Evolutionary conservation across 1,284 basidiomycete species (phyloP), one percentile per base, ranked within the genome.

Genomic region (Anthracocystis setariae): DNA sequence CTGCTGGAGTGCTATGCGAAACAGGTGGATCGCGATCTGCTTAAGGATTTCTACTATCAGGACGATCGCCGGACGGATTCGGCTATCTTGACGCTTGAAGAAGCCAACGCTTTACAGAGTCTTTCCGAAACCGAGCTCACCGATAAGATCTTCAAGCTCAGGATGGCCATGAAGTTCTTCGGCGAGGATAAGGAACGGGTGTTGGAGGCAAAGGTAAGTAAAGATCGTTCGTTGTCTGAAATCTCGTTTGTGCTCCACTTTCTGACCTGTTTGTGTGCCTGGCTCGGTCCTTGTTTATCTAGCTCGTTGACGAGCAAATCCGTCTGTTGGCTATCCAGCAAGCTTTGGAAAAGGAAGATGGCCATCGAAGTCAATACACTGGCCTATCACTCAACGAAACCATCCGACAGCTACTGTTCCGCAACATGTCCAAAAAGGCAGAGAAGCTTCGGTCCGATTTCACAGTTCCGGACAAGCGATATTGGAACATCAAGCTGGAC

Each of bases 1-100:
- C 47, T 82, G 47, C 71, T 82, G 15, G 78, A 80, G 39, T 53
- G 59, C n/a, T 82, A 82, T 46, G 81, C 80, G 5, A 68, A 59
- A 23, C 65, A 73, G 47, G 64, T 77, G 40, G 93, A 98, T 81
- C 86, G 90, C 45, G 93, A 94, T 68, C 90, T 98, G 87, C 85
- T 98, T 13, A 87, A 92, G 17, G 94, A 99, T 82, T 98, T 96
- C 83, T 98, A 95, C 84, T 99, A 95, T 82, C 95, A 95, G 49
- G 96, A 99, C 80, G 96, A 99, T 84, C 87, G 95, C 63, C 87
- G 95, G 43, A 90, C 92, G 8, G 94, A 98, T 78, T 94, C 90
- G 80, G 96, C 93, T 0, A 87, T 91, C 17, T 85, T 98, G 7
- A 90, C 89, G 38, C 84, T 98, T 40, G 91, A 96, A 81, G 91